phyloP scores from a whole-genome alignment of 345 rosid genomes.

The Gossypium sturtianum region DNA sequence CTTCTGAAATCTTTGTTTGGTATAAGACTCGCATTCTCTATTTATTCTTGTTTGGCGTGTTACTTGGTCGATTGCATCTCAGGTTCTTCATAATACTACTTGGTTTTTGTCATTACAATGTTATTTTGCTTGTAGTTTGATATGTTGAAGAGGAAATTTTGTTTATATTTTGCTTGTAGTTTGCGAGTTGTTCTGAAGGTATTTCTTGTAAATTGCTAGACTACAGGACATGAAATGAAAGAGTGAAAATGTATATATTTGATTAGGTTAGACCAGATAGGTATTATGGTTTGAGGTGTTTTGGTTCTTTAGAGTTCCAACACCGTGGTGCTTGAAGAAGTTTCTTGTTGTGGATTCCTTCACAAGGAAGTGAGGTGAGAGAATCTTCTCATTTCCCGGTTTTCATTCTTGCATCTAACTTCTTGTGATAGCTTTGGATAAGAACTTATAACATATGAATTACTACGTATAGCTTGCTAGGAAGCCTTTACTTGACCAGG shows the following conservation, averaged over 20 bases:
- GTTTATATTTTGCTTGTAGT: not conserved
- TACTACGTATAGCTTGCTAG: not conserved
- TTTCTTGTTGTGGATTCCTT: not conserved
- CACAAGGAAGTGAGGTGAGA: not conserved
- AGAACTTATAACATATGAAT: not conserved
- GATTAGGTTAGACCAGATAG: not conserved
- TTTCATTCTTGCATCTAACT: not conserved
- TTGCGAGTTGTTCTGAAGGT: not conserved
- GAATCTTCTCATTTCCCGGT: not conserved
- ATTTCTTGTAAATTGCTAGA: not conserved
- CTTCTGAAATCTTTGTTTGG: not conserved
- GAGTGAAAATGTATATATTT: not conserved
- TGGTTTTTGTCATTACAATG: not conserved
- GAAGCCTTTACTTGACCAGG: not conserved
- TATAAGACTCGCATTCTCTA: no score
- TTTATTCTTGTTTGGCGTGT: not conserved
- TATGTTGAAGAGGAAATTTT: not conserved
- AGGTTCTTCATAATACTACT: not conserved
- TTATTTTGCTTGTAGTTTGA: not conserved
- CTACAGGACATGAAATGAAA: not conserved
- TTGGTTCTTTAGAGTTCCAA: not conserved
- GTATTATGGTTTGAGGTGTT: not conserved
- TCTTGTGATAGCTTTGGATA: not conserved
- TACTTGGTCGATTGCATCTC: not conserved
- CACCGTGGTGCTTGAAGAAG: not conserved